phyloP scores from a whole-genome alignment of 2,329 filamentous ascomycete genomes.

The Aplosporella prunicola region DNA sequence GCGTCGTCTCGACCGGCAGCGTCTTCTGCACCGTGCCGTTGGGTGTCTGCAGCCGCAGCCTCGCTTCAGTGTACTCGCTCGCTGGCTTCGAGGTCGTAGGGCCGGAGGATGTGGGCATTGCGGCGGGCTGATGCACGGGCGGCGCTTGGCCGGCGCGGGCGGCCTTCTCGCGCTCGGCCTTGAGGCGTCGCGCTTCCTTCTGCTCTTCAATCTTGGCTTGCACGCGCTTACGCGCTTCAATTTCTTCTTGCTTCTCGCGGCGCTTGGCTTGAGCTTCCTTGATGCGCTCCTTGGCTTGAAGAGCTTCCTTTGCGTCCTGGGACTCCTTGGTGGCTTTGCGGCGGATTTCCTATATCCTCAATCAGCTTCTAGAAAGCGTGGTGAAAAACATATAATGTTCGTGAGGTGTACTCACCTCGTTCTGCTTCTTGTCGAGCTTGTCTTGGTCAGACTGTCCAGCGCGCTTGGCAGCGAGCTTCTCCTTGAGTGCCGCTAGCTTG shows the following conservation, averaged over 20 bases:
- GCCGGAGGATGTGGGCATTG: constrained; percentile 38
- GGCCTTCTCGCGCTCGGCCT: constrained; percentile 78
- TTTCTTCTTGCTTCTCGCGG: constrained; percentile 76
- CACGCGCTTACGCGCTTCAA: constrained; percentile 79
- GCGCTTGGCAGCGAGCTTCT: constrained; percentile 63
- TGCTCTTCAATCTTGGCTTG: constrained; percentile 91
- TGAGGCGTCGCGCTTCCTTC: constrained; percentile 78
- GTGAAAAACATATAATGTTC: neutral
- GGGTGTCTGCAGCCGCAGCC: constrained; percentile 70
- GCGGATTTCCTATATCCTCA: constrained; percentile 54
- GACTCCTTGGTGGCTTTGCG: constrained; percentile 82
- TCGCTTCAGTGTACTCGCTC: constrained; percentile 66
- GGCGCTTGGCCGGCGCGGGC: constrained; percentile 63
- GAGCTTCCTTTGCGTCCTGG: constrained; percentile 82
- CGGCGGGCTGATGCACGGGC: constrained; percentile 40
- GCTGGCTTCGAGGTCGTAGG: constrained; percentile 51
- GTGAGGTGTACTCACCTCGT: constrained; percentile 53
- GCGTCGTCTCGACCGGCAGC: constrained; percentile 76
- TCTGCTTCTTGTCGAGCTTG: constrained; percentile 72
- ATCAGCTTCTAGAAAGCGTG: neutral
- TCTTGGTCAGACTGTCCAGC: constrained; percentile 60
- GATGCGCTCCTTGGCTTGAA: constrained; percentile 78
- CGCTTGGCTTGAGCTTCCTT: constrained; percentile 83
- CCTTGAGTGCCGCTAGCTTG: constrained; percentile 65
- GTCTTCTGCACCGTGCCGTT: constrained; percentile 76